A percentile compares a stretch with the other conserved stretches of the same genome.
Conservation (phyloP, 2,329 filamentous ascomycete genomes). For the Colletotrichum scovillei region DNA sequence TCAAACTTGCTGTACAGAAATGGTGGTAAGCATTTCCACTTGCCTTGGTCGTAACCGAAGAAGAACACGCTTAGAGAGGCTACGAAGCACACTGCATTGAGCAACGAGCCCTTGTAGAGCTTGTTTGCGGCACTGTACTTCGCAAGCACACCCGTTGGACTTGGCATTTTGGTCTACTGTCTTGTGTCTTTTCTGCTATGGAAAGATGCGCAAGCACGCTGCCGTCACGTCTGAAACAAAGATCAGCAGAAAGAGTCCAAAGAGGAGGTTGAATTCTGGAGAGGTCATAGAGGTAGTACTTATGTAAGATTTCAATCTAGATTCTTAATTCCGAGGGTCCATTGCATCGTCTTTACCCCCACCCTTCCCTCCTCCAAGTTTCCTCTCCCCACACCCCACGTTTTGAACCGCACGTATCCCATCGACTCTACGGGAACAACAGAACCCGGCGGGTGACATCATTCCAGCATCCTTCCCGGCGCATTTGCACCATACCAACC, state of each 20-base stretch:
- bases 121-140: constrained; percentile 56
- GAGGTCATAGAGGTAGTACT: not conserved
- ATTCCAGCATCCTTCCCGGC: not conserved
- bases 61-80: constrained; percentile 76
- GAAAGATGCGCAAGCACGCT: no score
- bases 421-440: not conserved
- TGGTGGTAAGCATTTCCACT: no score
- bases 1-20: no score
- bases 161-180: not conserved
- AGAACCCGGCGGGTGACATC: not conserved
- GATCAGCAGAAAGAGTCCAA: not conserved
- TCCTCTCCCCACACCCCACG: not conserved
- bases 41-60: constrained; percentile 65
- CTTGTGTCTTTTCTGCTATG: not conserved
- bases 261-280: no score
- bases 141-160: not conserved
- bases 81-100: constrained; percentile 71
- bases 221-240: not conserved
- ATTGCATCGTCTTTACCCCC: not conserved
- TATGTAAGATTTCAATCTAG: not conserved
- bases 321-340: not conserved
- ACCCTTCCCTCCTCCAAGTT: not conserved
- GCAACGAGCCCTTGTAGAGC: constrained; percentile 65
- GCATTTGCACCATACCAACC: not conserved
- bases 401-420: constrained; percentile 12